These are phyloP conservation scores for Apophysomyces elegans DNA, from an alignment of 371 early-diverging fungal species.

Conservation along the genomic window DNA sequence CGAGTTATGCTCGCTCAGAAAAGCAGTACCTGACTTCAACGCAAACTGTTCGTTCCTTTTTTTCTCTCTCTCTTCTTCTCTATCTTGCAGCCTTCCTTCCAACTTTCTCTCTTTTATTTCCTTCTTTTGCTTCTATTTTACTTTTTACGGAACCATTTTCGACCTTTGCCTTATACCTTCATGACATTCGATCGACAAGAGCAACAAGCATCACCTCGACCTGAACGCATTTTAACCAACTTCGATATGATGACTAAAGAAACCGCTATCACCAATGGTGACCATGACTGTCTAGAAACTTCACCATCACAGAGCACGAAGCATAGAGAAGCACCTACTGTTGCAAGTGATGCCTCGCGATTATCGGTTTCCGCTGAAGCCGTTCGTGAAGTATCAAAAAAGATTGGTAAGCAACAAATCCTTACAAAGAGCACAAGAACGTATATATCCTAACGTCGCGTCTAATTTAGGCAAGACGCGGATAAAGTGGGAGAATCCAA, in stretches of 20 bases:
- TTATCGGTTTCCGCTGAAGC: constrained; percentile 48
- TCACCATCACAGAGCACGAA: background rate
- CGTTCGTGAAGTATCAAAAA: constrained; percentile 47
- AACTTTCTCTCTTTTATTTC: too few relatives aligned
- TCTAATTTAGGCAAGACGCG: constrained; percentile 37
- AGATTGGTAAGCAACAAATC: constrained; percentile 30
- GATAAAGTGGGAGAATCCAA: constrained; percentile 71
- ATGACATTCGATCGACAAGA: background rate
- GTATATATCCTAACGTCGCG: constrained; percentile 7
- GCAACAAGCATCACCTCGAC: background rate
- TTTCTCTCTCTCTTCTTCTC: constrained; percentile 9
- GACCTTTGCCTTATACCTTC: background rate
- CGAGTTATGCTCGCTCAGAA: too few relatives aligned
- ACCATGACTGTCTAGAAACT: background rate
- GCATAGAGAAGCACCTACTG: background rate
- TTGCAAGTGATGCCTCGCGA: constrained; percentile 22
- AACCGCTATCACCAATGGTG: background rate
- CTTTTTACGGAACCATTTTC: too few relatives aligned
- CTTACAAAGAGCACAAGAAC: background rate
- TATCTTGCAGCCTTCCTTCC: background rate
- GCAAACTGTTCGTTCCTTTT: background rate
- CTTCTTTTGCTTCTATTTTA: too few relatives aligned
- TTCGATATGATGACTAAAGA: background rate
- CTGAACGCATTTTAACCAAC: constrained; percentile 2
- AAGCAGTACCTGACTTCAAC: too few relatives aligned